These are phyloP conservation scores for Metarhizium brunneum DNA, from an alignment of 2,329 filamentous ascomycete genomes.

Conservation along the genomic window DNA sequence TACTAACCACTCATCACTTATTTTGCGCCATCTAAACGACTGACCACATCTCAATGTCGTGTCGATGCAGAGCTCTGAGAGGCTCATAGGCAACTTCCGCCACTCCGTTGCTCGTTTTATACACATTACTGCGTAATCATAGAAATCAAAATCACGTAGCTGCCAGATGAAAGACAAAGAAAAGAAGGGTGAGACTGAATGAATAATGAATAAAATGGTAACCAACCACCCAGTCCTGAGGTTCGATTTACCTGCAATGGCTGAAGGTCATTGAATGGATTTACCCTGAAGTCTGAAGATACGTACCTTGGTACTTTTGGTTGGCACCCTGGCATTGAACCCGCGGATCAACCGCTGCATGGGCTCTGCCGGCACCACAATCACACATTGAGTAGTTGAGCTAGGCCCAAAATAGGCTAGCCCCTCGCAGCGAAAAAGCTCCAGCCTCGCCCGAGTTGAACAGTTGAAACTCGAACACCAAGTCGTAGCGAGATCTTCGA, in stretches of 20 bases:
- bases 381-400: background rate
- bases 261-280: background rate
- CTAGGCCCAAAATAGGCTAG: constrained; percentile 19
- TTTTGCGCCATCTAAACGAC: constrained; percentile 90
- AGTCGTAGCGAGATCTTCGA: background rate
- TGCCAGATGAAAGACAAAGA: background rate
- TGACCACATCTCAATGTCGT: constrained; percentile 92
- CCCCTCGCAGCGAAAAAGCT: constrained; percentile 30
- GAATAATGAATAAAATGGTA: too few species aligned
- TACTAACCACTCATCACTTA: constrained; percentile 70
- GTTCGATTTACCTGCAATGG: too few species aligned
- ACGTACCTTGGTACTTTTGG: background rate
- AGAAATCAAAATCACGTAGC: background rate
- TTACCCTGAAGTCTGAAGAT: background rate
- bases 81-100: constrained; percentile 73
- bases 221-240: too few species aligned
- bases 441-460: constrained; percentile 28
- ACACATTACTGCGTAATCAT: constrained; percentile 18
- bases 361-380: background rate
- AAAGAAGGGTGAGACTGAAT: background rate
- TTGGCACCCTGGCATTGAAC: background rate
- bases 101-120: constrained; percentile 58
- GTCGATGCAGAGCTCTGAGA: constrained; percentile 86
- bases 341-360: background rate
- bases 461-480: constrained; percentile 12